Conservation (phyloP, 116 monocot genomes). For the Papilionanthe hybrid region DNA sequence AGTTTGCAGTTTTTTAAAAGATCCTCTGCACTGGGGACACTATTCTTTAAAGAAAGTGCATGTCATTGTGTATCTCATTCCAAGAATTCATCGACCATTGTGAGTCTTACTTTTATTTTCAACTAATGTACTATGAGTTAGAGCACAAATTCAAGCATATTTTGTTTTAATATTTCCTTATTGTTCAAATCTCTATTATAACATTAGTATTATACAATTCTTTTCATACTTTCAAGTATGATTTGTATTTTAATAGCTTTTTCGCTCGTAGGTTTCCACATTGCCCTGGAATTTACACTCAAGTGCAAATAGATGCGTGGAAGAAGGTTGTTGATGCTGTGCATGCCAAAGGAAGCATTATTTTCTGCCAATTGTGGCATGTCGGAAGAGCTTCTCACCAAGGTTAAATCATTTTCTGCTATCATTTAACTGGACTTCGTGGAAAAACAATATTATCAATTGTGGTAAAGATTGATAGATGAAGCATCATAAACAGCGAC, state of each 20-base stretch:
- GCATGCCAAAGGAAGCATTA: constrained; percentile 80
- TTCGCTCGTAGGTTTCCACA: constrained; percentile 69
- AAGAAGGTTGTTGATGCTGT: constrained; percentile 93
- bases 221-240: neutral
- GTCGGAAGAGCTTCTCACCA: constrained; percentile 89
- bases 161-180: neutral
- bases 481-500: neutral
- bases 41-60: neutral
- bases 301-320: constrained; percentile 81
- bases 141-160: neutral
- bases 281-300: constrained; percentile 84
- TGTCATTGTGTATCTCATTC: neutral
- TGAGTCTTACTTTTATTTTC: too few relatives aligned
- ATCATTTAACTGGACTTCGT: neutral
- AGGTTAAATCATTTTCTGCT: constrained; percentile 27
- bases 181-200: neutral
- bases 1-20: neutral
- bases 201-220: too few relatives aligned
- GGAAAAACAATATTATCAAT: neutral
- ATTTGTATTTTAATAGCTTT: neutral
- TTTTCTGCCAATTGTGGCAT: constrained; percentile 99
- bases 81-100: neutral
- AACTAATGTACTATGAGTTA: too few relatives aligned
- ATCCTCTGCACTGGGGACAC: neutral
- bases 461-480: neutral